Evolutionary conservation across 768 basidiomycete species (phyloP).

Genomic region (Rhodotorula kratochvilovae): DNA sequence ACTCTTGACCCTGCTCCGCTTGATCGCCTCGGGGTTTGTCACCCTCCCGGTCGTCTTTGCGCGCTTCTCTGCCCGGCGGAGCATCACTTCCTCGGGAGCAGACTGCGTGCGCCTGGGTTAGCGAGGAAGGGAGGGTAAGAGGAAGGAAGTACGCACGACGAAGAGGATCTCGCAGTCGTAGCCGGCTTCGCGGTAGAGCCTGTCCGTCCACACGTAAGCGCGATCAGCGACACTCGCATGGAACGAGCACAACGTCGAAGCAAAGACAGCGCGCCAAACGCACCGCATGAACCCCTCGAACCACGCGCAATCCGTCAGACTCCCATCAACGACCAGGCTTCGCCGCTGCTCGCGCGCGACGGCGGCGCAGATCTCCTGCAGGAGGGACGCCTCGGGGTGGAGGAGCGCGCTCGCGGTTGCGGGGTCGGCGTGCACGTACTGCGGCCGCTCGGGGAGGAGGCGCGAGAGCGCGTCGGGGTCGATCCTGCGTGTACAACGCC

Average conservation of each 20-base stretch:
- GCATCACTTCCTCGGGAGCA: slow-evolving; percentile 41
- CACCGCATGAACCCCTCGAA: slow-evolving; percentile 41
- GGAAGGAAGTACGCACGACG: slow-evolving; percentile 30
- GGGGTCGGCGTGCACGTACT: slow-evolving; percentile 37
- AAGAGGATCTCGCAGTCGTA: slow-evolving; percentile 45
- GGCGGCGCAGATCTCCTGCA: slow-evolving; percentile 43
- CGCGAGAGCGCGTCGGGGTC: slow-evolving; percentile 45
- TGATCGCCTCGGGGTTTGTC: slow-evolving; percentile 34
- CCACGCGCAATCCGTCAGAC: slow-evolving; percentile 42
- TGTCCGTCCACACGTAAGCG: not conserved
- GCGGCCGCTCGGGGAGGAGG: slow-evolving; percentile 43
- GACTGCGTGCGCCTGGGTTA: slow-evolving; percentile 12
- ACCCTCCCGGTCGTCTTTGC: slow-evolving; percentile 42
- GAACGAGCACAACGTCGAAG: not conserved
- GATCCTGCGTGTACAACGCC: slow-evolving; percentile 44
- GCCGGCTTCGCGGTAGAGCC: not conserved
- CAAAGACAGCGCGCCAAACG: not conserved
- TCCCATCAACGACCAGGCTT: slow-evolving; percentile 44
- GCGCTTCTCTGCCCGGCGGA: slow-evolving; percentile 39
- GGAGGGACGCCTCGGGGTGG: slow-evolving; percentile 43
- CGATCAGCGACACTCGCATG: not conserved
- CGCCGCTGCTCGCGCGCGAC: slow-evolving; percentile 35
- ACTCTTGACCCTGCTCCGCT: slow-evolving; percentile 18
- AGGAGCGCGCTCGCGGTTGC: slow-evolving; percentile 38
- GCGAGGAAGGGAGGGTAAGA: not conserved